Evolutionary conservation across 2,329 filamentous ascomycete genomes (phyloP), one percentile per base, ranked within the genome.

Genomic region (Penicillium aurantiogriseum): DNA sequence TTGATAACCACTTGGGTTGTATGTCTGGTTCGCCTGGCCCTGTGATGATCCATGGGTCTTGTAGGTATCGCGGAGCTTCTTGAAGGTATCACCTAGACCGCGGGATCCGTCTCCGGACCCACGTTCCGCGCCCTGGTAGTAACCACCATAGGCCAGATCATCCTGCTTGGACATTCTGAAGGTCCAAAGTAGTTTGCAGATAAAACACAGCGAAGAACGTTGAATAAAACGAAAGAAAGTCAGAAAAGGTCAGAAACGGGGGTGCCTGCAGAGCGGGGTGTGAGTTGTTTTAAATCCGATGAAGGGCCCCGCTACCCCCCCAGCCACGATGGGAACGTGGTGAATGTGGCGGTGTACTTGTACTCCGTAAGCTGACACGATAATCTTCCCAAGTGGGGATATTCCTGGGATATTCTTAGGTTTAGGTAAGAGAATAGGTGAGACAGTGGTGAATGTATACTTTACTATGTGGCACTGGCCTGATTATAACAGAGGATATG

Each of bases 71-170:
- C 74, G 74, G 56, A 80, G 69, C 65, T 78, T 80, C 65, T 77
- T 76, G 57, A 81, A 79, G 58, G 82, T 77, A 64, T 82, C 80
- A 38, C 81, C 79, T 38, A 85, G 67, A n/a, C 81, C 80, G 40
- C 81, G 75, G 43, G 81, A 77, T 40, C 72, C 74, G 44, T 78
- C 67, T 42, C 63, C 61, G 6, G 63, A 71, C 51, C 67, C 70
- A 51, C 69, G 72, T 63, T 64, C 68, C 63, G 57, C 73, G 15
- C 38, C 45, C 58, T 66, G 68, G 67, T 74, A 67, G 63, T 81
- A 82, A 36, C 81, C 77, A 60, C 83, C 83, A 67, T 85, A 85
- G 54, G 83, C 83, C 67, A 85, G 67, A 59, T 77, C 75, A 63
- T 84, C 79, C 55, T 76, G 68, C 49, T 72, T 66, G 19, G 75